Evolutionary conservation across 495 filamentous ascomycete species (phyloP).

Genomic region (Corynascus novoguineensis): DNA sequence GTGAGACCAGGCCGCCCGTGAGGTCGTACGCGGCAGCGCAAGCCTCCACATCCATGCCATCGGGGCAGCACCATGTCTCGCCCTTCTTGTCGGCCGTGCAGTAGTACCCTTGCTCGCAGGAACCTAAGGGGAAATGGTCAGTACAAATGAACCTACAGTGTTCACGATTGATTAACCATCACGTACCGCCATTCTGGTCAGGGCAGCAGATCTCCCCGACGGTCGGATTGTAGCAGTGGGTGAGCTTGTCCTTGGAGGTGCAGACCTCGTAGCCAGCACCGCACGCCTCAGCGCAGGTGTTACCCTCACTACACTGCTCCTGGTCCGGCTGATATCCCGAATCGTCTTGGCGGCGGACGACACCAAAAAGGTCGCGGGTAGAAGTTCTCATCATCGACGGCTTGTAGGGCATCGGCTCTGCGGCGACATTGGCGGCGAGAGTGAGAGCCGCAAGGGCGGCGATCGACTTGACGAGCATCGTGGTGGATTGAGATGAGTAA

Average conservation of each 20-base stretch:
- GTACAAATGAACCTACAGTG: not conserved
- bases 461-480: constrained; percentile 37
- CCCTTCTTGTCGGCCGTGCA: constrained; percentile 37
- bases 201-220: constrained; percentile 44
- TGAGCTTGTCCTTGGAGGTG: constrained; percentile 32
- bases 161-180: not conserved
- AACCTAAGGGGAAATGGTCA: constrained; percentile 30
- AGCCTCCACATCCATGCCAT: constrained; percentile 35
- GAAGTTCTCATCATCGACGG: constrained; percentile 36
- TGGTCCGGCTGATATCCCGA: constrained; percentile 41
- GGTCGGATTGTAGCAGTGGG: constrained; percentile 43
- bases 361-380: constrained; percentile 35
- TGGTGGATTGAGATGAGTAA: constrained; percentile 12
- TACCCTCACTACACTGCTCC: constrained; percentile 35
- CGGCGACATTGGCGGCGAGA: constrained; percentile 35
- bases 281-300: constrained; percentile 46
- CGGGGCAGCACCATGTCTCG: constrained; percentile 45
- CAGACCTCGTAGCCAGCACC: constrained; percentile 41
- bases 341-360: constrained; percentile 32
- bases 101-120: constrained; percentile 45
- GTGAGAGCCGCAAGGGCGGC: constrained; percentile 38
- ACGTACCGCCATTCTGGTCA: constrained; percentile 40
- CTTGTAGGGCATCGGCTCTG: constrained; percentile 42
- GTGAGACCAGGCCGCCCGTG: constrained; percentile 34
- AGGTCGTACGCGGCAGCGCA: constrained; percentile 40